Evolutionary conservation across 176 grass and related monocot species (phyloP).

Genomic region (Bromus sterilis): DNA sequence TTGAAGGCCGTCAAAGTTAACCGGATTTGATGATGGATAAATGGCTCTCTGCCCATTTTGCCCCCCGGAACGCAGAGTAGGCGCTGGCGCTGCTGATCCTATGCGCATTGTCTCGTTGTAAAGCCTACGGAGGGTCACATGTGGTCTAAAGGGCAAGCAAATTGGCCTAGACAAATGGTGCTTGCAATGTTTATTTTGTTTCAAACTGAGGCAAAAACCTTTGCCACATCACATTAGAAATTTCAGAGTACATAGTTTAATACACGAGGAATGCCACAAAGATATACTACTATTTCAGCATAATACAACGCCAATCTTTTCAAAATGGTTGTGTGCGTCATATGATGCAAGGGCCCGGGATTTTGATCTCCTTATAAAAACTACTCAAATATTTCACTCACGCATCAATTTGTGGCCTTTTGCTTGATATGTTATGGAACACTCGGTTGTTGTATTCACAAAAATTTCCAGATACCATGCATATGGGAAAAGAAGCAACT

Average conservation of each 20-base stretch:
- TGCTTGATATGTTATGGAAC: not conserved
- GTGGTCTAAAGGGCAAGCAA: not conserved
- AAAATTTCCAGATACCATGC: not conserved
- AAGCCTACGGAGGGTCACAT: too few species aligned
- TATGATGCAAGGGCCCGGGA: too few species aligned
- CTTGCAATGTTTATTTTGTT: not conserved
- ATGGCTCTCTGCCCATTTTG: not conserved
- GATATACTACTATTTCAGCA: not conserved
- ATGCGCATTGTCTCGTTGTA: not conserved
- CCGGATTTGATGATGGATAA: constrained; percentile 25
- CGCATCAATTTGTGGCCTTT: not conserved
- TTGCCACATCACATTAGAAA: not conserved
- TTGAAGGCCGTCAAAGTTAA: constrained; percentile 51
- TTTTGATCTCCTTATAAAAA: too few species aligned
- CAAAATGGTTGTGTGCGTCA: too few species aligned
- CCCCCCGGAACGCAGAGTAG: not conserved
- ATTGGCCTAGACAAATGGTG: not conserved
- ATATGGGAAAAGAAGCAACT: not conserved
- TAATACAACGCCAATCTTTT: too few species aligned
- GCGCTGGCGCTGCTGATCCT: not conserved
- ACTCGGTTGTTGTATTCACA: not conserved
- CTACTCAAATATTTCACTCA: too few species aligned
- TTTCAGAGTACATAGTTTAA: not conserved
- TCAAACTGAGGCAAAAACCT: not conserved
- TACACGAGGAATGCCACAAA: not conserved